phyloP scores from a whole-genome alignment of 805 yeast species.

The Lipomyces sp. region DNA sequence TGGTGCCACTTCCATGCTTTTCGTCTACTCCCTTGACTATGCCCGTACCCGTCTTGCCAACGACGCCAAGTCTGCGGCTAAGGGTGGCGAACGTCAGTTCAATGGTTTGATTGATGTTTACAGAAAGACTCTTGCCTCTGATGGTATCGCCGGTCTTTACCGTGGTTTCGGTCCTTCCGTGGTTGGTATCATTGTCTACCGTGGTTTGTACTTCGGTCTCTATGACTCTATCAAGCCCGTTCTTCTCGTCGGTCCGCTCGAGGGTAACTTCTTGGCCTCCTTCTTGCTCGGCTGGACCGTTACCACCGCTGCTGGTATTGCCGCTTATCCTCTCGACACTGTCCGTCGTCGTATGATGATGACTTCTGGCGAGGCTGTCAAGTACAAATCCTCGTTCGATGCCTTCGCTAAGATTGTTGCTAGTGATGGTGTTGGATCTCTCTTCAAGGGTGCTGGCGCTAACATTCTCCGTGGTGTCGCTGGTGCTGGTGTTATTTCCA shows the following conservation, averaged over 20 bases:
- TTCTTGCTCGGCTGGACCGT: conserved; percentile 97
- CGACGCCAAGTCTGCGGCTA: conserved; percentile 87
- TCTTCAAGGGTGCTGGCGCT: conserved; percentile 99
- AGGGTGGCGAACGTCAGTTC: conserved; percentile 94
- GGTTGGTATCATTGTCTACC: conserved; percentile 96
- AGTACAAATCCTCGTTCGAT: conserved; percentile 94
- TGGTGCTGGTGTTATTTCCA: conserved; percentile 98
- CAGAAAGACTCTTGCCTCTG: conserved; percentile 92
- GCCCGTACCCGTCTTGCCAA: conserved; percentile 99
- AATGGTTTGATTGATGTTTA: conserved; percentile 96
- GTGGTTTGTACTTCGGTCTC: conserved; percentile 98
- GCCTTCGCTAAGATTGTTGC: conserved; percentile 91
- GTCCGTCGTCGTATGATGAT: conserved; percentile 99
- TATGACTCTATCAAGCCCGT: conserved; percentile 97
- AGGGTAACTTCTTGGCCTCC: conserved; percentile 93
- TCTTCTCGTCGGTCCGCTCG: conserved; percentile 90
- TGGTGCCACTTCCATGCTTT: conserved; percentile 92
- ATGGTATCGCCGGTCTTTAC: conserved; percentile 98
- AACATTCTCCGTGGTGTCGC: conserved; percentile 99
- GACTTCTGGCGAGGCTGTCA: conserved; percentile 99
- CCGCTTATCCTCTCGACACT: conserved; percentile 98
- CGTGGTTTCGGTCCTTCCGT: conserved; percentile 99
- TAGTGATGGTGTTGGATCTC: conserved; percentile 89
- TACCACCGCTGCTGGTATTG: conserved; percentile 98
- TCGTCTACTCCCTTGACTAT: conserved; percentile 95